Evolutionary conservation across 1,139 yeast genomes (phyloP), one percentile per base, ranked within the genome.

Genomic region (Diutina siamensis): DNA sequence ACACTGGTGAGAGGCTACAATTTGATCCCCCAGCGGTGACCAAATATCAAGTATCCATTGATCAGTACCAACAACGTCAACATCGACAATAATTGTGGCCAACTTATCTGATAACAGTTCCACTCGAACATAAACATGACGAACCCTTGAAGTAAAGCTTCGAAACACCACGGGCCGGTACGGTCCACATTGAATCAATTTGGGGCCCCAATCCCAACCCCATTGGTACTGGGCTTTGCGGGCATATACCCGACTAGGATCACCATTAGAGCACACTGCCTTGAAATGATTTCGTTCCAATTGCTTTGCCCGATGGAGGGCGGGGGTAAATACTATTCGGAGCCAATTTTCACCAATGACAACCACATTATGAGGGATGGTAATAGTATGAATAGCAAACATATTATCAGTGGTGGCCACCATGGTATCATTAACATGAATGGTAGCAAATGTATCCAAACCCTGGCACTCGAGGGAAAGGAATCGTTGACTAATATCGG

Each of bases 151-250:
- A 21, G 36, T 47, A 46, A 59, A 64, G 3, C 61, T 51, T 31
- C 64, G 53, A 35, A 71, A 54, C 31, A 54, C 57, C 1, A 72
- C 62, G 0, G 73, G 74, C 48, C 61, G 60, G 52, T 61, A 71
- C 10, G 74, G 74, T 4, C 78, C 78, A 54, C 74, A 68, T 15
- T 73, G 64, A 53, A 71, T 58, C 44, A 72, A 53, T 1, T 62
- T 55, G 7, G 78, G 79, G 10, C 78, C 78, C 80, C 80, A 74
- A 55, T 74, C 80, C 80, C 80, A 74, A 2, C 80, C 80, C 53
- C 63, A 74, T 49, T 74, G 78, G 52, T 72, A 74, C 53, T 72
- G 79, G 0, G 79, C 75, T 53, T 74, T 74, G 49, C 80, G 58
- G 9, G 68, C 65, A 47, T 70, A 65, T 40, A 69, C 56, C 40